A percentile compares a stretch with the other conserved stretches of the same genome.
Evolutionary conservation across 371 early-diverging fungal species (phyloP).

Genomic region (Zychaea mexicana): DNA sequence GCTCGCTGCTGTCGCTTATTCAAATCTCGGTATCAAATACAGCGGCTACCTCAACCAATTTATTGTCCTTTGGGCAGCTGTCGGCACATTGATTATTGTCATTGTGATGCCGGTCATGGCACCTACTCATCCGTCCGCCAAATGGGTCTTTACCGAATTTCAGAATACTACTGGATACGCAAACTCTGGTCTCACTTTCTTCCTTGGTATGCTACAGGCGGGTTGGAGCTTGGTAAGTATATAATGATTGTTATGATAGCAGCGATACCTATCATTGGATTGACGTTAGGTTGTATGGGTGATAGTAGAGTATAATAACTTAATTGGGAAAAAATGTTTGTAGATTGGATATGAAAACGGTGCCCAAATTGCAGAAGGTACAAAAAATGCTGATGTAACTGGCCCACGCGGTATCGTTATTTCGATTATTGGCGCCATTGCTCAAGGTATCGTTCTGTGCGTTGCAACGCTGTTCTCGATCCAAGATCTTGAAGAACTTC

Average conservation of each 20-base stretch:
- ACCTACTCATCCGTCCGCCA: conserved; percentile 28
- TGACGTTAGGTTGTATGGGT: neutral
- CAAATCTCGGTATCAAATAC: conserved; percentile 30
- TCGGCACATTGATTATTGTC: conserved; percentile 42
- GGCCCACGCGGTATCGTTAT: conserved; percentile 45
- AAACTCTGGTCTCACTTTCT: conserved; percentile 31
- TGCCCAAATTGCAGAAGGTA: conserved; percentile 45
- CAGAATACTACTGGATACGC: conserved; percentile 36
- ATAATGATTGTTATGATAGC: too few species aligned
- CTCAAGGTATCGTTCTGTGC: conserved; percentile 39
- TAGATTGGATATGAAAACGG: conserved; percentile 41
- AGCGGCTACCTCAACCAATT: conserved; percentile 32
- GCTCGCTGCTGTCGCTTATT: conserved; percentile 18
- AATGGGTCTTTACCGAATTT: conserved; percentile 45
- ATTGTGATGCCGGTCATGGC: conserved; percentile 37
- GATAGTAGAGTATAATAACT: neutral
- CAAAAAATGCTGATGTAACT: conserved; percentile 33
- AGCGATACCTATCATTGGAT: neutral
- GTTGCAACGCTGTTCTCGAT: conserved; percentile 39
- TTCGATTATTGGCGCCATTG: conserved; percentile 30
- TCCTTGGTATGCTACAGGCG: conserved; percentile 40
- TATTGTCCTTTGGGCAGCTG: conserved; percentile 31
- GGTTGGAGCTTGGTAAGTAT: conserved; percentile 33
- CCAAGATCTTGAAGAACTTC: conserved; percentile 36
- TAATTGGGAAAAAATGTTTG: neutral